These are phyloP conservation scores for Carallia pectinifolia DNA, from an alignment of 345 rosid species.

Conservation along the genomic window DNA sequence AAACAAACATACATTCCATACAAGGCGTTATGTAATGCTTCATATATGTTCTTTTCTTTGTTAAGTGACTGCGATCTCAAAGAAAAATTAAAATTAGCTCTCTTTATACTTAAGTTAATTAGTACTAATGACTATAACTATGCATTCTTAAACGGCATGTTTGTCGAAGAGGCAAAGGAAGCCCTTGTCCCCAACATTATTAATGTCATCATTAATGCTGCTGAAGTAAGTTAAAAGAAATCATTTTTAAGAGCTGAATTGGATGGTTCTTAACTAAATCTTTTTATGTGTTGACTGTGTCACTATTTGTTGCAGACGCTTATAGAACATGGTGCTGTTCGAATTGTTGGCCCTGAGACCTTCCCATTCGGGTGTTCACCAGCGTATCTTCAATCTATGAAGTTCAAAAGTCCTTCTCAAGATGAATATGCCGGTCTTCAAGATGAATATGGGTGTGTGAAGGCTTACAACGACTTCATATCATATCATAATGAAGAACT, in stretches of 20 bases:
- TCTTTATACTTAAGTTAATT: not conserved
- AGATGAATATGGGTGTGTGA: not conserved
- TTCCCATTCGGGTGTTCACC: constrained; percentile 5
- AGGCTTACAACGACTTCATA: not conserved
- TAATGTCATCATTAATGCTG: not conserved
- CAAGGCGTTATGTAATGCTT: no score
- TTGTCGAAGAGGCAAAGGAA: not conserved
- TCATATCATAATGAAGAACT: not conserved
- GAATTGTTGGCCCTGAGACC: constrained; percentile 4
- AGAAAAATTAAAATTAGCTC: constrained; percentile 1
- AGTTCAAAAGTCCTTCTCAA: no score
- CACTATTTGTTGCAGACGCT: not conserved
- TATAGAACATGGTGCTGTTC: not conserved
- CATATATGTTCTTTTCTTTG: not conserved
- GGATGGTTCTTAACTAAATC: no score
- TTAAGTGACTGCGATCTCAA: not conserved
- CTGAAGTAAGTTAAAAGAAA: not conserved
- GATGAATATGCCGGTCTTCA: no score
- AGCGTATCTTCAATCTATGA: not conserved
- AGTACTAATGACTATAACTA: constrained; percentile 2
- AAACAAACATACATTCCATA: no score
- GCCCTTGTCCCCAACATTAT: not conserved
- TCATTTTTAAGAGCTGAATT: not conserved
- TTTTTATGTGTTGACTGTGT: no score
- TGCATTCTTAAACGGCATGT: not conserved